Evolutionary conservation across 2,329 filamentous ascomycete species (phyloP).

Genomic region (Reticulascus tulasneorum): DNA sequence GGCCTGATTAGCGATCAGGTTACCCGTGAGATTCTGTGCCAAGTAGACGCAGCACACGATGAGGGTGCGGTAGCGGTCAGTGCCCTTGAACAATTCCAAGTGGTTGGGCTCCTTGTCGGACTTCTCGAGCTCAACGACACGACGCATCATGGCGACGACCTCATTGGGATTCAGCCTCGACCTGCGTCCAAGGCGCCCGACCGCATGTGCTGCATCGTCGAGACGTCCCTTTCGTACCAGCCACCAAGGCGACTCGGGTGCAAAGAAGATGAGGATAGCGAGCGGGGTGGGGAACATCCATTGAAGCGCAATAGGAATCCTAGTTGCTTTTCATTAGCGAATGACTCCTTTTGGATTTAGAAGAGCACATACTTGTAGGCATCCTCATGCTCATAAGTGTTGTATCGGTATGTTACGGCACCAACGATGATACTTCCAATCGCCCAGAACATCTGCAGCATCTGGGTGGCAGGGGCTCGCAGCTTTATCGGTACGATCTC

Average conservation of each 20-base stretch:
- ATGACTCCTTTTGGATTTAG: constrained; percentile 9
- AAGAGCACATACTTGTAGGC: constrained; percentile 12
- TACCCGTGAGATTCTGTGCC: constrained; percentile 58
- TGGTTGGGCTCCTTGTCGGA: constrained; percentile 40
- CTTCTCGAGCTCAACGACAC: constrained; percentile 51
- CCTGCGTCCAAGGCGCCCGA: constrained; percentile 40
- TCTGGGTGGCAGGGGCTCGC: constrained; percentile 55
- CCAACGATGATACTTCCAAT: constrained; percentile 59
- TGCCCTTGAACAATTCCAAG: constrained; percentile 51
- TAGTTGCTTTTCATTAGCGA: constrained; percentile 28
- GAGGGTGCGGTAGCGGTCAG: constrained; percentile 48
- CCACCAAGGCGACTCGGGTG: constrained; percentile 54
- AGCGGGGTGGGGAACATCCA: constrained; percentile 57
- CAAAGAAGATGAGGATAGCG: constrained; percentile 44
- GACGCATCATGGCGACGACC: constrained; percentile 28
- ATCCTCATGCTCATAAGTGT: constrained; percentile 22
- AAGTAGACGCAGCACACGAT: constrained; percentile 55
- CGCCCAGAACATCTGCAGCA: constrained; percentile 64
- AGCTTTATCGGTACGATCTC: constrained; percentile 59
- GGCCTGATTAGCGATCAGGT: constrained; percentile 60
- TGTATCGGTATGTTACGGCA: constrained; percentile 51
- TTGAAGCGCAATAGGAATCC: constrained; percentile 51
- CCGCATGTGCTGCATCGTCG: constrained; percentile 36
- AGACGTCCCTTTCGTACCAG: constrained; percentile 48
- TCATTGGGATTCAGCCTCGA: constrained; percentile 17